Conservation (phyloP, 208 protist genomes). For the Crithidia thermophila region DNA sequence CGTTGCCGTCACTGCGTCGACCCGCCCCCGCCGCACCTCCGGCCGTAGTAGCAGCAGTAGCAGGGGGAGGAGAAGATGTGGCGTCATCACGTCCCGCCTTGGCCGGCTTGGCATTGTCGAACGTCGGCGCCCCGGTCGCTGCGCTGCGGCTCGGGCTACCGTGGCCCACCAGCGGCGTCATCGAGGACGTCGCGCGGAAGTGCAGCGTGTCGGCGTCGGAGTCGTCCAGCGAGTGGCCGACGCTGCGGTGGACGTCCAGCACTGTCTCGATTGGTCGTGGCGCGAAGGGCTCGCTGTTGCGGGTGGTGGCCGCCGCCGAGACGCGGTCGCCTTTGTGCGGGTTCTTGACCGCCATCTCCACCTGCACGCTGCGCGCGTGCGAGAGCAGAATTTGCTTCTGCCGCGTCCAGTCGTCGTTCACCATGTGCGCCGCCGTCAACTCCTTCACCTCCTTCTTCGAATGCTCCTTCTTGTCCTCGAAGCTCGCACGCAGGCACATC, state of each 20-base stretch:
- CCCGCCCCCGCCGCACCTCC: too few relatives aligned
- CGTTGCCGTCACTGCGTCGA: not conserved
- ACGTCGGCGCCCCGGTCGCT: not conserved
- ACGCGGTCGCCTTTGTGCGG: conserved; percentile 2
- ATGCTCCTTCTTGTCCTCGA: conserved; percentile 34
- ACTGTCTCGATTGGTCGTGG: not conserved
- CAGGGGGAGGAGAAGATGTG: too few relatives aligned
- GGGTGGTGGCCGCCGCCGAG: conserved; percentile 4
- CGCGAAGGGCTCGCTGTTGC: conserved; percentile 14
- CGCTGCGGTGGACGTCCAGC: not conserved
- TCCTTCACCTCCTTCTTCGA: conserved; percentile 34
- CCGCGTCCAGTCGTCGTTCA: conserved; percentile 79
- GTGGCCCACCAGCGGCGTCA: not conserved
- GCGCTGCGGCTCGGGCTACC: not conserved
- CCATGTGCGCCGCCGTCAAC: conserved; percentile 54
- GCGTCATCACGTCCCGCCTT: too few relatives aligned
- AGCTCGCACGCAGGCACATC: conserved; percentile 10
- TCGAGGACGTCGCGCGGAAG: not conserved
- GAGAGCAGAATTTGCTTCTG: conserved; percentile 65
- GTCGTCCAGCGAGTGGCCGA: not conserved
- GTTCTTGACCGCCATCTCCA: conserved; percentile 46
- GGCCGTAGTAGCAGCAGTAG: too few relatives aligned
- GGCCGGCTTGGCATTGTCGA: not conserved
- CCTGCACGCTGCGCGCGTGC: conserved; percentile 63
- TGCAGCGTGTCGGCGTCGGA: conserved; percentile 16